These are phyloP conservation scores for Plectosphaerella cucumerina DNA, from an alignment of 2,329 filamentous ascomycete genomes.

Conservation along the genomic window DNA sequence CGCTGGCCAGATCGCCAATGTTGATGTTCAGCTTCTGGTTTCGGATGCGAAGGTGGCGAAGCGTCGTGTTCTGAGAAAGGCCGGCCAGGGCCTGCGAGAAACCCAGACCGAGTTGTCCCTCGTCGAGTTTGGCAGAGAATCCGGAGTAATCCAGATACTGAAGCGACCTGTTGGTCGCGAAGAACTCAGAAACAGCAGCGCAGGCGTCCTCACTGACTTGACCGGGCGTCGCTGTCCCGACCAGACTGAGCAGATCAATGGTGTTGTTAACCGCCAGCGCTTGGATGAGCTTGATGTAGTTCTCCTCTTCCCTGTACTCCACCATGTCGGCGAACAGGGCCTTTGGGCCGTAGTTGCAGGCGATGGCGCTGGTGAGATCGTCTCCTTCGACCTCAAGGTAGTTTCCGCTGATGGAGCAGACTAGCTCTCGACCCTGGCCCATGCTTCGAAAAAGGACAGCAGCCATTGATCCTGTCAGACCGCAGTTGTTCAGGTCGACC, in stretches of 20 bases:
- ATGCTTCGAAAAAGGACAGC: constrained; percentile 47
- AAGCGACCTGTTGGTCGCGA: constrained; percentile 45
- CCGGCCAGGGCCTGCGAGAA: constrained; percentile 47
- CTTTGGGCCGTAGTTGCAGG: constrained; percentile 41
- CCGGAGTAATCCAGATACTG: constrained; percentile 54
- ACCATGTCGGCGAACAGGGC: constrained; percentile 52
- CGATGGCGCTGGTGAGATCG: constrained; percentile 43
- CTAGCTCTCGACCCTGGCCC: constrained; percentile 41
- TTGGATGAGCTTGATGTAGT: constrained; percentile 45
- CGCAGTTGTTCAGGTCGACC: constrained; percentile 47
- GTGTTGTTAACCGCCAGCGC: constrained; percentile 46
- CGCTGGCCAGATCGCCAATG: constrained; percentile 46
- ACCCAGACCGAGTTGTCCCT: constrained; percentile 49
- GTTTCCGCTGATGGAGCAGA: constrained; percentile 47
- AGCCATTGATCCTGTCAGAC: constrained; percentile 44
- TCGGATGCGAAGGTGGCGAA: constrained; percentile 49
- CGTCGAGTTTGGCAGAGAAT: constrained; percentile 53
- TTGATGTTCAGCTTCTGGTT: constrained; percentile 53
- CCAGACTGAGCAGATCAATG: constrained; percentile 48
- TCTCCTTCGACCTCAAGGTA: constrained; percentile 49
- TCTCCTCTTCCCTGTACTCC: constrained; percentile 48
- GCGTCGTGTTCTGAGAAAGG: constrained; percentile 36
- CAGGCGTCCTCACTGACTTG: constrained; percentile 42
- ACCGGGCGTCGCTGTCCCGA: constrained; percentile 47
- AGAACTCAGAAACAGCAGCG: constrained; percentile 43